phyloP scores from a whole-genome alignment of 1,284 basidiomycete genomes.

The Papiliotrema laurentii region DNA sequence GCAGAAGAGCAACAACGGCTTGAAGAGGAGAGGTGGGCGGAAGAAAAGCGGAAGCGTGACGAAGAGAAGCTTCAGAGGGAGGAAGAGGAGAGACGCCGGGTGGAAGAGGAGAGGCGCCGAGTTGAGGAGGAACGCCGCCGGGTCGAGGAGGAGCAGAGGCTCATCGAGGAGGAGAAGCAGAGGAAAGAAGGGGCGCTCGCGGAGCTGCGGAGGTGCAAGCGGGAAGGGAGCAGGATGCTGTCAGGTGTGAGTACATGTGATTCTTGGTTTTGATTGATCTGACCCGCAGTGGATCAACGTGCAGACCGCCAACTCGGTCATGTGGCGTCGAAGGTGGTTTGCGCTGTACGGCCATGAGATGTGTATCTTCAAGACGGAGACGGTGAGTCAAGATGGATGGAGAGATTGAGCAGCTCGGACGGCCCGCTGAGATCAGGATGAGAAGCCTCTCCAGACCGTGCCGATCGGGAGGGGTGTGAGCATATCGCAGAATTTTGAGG shows the following conservation, averaged over 20 bases:
- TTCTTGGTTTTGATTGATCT: not conserved
- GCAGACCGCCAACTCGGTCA: constrained; percentile 31
- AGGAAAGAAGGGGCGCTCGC: constrained; percentile 12
- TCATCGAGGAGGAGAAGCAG: too few species aligned
- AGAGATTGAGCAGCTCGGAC: too few species aligned
- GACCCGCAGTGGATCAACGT: constrained; percentile 36
- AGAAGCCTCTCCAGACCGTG: constrained; percentile 25
- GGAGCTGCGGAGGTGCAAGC: constrained; percentile 17
- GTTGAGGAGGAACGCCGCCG: too few species aligned
- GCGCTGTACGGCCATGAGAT: constrained; percentile 27
- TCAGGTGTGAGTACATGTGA: constrained; percentile 33
- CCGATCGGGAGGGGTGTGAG: constrained; percentile 9
- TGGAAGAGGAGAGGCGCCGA: too few species aligned
- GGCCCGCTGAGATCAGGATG: constrained; percentile 16
- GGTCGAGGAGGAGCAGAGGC: constrained; percentile 5
- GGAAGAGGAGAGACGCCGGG: too few species aligned
- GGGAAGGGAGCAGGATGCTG: constrained; percentile 36
- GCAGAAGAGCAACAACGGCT: constrained; percentile 7
- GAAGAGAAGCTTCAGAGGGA: not conserved
- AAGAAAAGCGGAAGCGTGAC: too few species aligned
- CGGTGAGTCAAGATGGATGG: constrained; percentile 16
- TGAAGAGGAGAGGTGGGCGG: constrained; percentile 8
- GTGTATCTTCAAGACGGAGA: constrained; percentile 33
- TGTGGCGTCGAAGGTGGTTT: constrained; percentile 42
- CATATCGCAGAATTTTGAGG: constrained; percentile 35